Evolutionary conservation across 305 asterid genomes (phyloP).

Genomic region (Lippia alba): DNA sequence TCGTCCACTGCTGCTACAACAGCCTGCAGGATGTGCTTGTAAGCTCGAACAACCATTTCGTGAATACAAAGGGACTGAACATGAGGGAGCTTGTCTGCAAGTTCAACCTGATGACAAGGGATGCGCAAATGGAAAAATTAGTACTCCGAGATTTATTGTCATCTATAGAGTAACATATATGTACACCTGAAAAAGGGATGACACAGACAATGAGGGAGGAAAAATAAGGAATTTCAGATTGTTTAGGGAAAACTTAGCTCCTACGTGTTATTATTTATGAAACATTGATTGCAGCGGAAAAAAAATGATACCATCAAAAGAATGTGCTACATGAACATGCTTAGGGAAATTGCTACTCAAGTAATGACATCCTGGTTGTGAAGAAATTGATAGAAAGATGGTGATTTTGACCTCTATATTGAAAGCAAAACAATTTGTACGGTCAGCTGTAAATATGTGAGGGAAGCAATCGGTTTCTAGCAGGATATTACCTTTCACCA

Average conservation of each 20-base stretch:
- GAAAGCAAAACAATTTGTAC: no score
- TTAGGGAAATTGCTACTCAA: no score
- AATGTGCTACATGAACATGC: no score
- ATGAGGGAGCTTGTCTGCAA: constrained; percentile 86
- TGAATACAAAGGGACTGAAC: constrained; percentile 91
- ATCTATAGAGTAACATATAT: constrained; percentile 21
- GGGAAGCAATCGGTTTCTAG: no score
- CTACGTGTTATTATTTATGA: background rate
- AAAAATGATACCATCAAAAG: constrained; percentile 3
- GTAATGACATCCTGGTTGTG: no score
- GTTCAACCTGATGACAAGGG: constrained; percentile 70
- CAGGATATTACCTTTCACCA: no score
- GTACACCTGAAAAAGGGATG: background rate
- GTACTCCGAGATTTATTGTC: constrained; percentile 21
- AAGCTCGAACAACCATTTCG: constrained; percentile 94
- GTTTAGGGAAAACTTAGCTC: constrained; percentile 12
- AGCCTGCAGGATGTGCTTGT: constrained; percentile 82
- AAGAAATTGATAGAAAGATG: no score
- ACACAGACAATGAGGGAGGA: background rate
- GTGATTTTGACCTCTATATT: no score
- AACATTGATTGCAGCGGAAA: background rate
- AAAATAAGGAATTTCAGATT: background rate
- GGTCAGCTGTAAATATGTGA: no score
- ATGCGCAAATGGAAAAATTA: constrained; percentile 31
- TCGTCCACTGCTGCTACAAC: constrained; percentile 75